Conservation (phyloP, 2,329 filamentous ascomycete genomes). For the Penicillium palitans region DNA sequence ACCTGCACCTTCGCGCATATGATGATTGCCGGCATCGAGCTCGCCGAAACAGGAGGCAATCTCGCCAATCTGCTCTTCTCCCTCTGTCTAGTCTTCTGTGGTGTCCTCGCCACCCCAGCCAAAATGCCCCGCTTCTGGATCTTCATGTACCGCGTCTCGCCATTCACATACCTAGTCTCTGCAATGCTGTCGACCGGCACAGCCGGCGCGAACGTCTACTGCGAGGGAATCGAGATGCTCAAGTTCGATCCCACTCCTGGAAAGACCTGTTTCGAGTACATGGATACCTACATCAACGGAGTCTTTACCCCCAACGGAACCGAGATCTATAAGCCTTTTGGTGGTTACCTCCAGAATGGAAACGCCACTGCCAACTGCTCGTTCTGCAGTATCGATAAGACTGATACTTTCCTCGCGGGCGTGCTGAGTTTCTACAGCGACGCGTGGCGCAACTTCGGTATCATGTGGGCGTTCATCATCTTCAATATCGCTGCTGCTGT, state of each 20-base stretch:
- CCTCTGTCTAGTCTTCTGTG: conserved; percentile 61
- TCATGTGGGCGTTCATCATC: conserved; percentile 65
- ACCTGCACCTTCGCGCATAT: conserved; percentile 72
- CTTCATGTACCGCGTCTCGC: conserved; percentile 72
- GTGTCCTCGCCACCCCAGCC: conserved; percentile 52
- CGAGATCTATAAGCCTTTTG: neutral
- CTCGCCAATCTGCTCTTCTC: conserved; percentile 62
- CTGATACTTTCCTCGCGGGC: conserved; percentile 50
- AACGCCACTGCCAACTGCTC: conserved; percentile 49
- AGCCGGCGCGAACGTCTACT: conserved; percentile 32
- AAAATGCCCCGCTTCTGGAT: conserved; percentile 72
- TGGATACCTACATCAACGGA: conserved; percentile 41
- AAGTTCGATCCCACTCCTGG: conserved; percentile 53
- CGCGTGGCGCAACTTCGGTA: conserved; percentile 69
- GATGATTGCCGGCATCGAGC: conserved; percentile 68
- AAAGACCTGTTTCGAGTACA: conserved; percentile 60
- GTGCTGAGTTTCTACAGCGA: conserved; percentile 48
- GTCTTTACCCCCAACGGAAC: neutral
- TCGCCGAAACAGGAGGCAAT: conserved; percentile 67
- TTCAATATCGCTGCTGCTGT: conserved; percentile 65
- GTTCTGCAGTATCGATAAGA: conserved; percentile 50
- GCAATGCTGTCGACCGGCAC: conserved; percentile 46
- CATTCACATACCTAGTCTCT: conserved; percentile 63
- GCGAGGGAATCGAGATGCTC: conserved; percentile 35
- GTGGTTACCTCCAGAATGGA: conserved; percentile 48